Evolutionary conservation across 139 green algal genomes (phyloP), one percentile per base, ranked within the genome.

Genomic region (Chlorella sp.): DNA sequence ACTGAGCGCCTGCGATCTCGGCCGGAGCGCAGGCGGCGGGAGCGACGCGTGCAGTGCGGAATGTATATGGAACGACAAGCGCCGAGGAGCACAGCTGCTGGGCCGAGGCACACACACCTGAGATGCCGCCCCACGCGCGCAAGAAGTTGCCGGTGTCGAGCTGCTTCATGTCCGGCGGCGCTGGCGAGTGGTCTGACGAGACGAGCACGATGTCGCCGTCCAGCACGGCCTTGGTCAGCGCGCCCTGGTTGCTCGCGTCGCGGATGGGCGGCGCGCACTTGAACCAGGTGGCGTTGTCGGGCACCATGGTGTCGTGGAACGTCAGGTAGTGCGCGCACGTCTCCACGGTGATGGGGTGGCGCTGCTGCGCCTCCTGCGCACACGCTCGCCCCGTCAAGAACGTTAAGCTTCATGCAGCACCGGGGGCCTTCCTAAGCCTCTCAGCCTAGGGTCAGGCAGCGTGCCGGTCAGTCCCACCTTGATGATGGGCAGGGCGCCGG

Each of bases 281-380:
- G 75, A 87, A 93, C 70, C 76, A 69, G 10, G 92, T 97, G 5
- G 78, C 71, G 2, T 89, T 89, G 22, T 91, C 71, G 2, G 83
- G 65, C 22, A 98, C 79, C 0, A 82, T 63, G 74, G 96, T 89
- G 1, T 88, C 73, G 1, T 63, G 66, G 80, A 98, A 98, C n/a
- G 69, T 82, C 23, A 99, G 85, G 84, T 97, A 97, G 86, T 99
- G 95, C 0, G 95, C 81, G 67, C 87, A 96, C 0, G 92, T 97
- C 84, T 99, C 95, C 22, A 92, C 89, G 5, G 82, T 91, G 0
- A 99, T 33, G 0, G 89, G 84, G 50, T 94, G 80, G 2, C 89
- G 69, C 3, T 17, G 22, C 66, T 74, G 61, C 1, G 80, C 76
- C n/a, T 67, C 81, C 75, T 81, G 70, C 14, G 14, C 33, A 59